Evolutionary conservation across 306 rosid species (phyloP).

Genomic region (Vigna unguiculata): DNA sequence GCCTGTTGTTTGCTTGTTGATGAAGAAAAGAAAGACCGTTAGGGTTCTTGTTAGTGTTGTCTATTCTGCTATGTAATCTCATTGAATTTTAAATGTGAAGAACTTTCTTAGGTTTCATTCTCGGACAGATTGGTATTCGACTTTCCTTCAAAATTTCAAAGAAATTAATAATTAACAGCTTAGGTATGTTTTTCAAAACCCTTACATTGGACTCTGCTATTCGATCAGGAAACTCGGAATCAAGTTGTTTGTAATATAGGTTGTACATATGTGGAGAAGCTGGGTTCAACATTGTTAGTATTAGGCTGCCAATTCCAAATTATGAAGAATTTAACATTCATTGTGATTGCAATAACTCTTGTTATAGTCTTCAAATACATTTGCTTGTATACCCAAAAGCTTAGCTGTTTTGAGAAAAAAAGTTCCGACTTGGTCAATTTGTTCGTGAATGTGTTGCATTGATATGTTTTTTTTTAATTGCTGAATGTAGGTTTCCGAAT

Average conservation of each 20-base stretch:
- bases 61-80: slow-evolving; percentile 36
- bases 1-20: slow-evolving; percentile 24
- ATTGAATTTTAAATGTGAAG: slow-evolving; percentile 42
- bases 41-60: slow-evolving; percentile 40
- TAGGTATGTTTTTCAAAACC: not conserved
- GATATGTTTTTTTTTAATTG: too few relatives aligned
- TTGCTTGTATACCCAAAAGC: not conserved
- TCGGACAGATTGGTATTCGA: not conserved
- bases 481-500: too few relatives aligned
- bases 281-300: not conserved
- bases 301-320: not conserved
- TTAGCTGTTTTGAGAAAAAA: not conserved
- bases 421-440: not conserved
- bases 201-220: not conserved
- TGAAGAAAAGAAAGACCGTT: slow-evolving; percentile 37
- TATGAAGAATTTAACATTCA: not conserved
- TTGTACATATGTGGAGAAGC: not conserved
- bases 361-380: not conserved
- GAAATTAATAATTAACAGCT: slow-evolving; percentile 2
- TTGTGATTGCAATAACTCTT: not conserved
- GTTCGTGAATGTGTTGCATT: too few relatives aligned
- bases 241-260: not conserved
- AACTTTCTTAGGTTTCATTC: slow-evolving; percentile 16
- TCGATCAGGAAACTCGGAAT: not conserved
- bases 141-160: not conserved